A percentile compares a stretch with the other conserved stretches of the same genome.
phyloP scores from a whole-genome alignment of 2,329 filamentous ascomycete species.

The Aureobasidium sp. region DNA sequence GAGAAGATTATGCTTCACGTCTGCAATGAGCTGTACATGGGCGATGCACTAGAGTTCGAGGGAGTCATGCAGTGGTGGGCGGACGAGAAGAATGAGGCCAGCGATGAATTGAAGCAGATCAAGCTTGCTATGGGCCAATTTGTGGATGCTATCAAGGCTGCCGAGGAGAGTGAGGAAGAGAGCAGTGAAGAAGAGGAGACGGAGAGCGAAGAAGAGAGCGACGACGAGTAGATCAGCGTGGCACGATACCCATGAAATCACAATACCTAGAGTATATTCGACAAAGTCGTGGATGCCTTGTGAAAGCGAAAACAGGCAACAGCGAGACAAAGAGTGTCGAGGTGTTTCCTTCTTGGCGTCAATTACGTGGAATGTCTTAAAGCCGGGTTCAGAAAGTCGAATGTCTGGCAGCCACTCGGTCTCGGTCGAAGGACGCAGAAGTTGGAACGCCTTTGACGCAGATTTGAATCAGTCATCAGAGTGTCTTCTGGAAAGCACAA shows the following conservation, averaged over 20 bases:
- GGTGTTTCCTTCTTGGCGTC: not conserved
- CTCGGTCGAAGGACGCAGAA: not conserved
- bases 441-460: constrained; percentile 1
- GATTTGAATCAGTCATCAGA: not conserved
- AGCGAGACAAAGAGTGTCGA: not conserved
- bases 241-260: constrained; percentile 14
- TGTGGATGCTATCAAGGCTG: constrained; percentile 58
- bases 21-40: constrained; percentile 74
- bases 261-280: not conserved
- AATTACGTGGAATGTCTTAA: constrained; percentile 6
- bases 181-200: constrained; percentile 56
- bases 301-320: not conserved
- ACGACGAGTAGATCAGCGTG: constrained; percentile 16
- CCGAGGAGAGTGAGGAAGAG: constrained; percentile 65
- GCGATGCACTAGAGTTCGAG: constrained; percentile 82
- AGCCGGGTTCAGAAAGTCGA: not conserved
- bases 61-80: constrained; percentile 85
- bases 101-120: constrained; percentile 60
- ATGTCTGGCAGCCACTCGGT: not conserved
- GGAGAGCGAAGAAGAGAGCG: constrained; percentile 30
- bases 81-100: constrained; percentile 59
- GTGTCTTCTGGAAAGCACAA: not conserved
- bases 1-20: constrained; percentile 65
- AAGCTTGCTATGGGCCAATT: constrained; percentile 67
- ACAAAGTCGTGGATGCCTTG: not conserved